Evolutionary conservation across 495 filamentous ascomycete genomes (phyloP).

Genomic region (Xylaria flabelliformis): DNA sequence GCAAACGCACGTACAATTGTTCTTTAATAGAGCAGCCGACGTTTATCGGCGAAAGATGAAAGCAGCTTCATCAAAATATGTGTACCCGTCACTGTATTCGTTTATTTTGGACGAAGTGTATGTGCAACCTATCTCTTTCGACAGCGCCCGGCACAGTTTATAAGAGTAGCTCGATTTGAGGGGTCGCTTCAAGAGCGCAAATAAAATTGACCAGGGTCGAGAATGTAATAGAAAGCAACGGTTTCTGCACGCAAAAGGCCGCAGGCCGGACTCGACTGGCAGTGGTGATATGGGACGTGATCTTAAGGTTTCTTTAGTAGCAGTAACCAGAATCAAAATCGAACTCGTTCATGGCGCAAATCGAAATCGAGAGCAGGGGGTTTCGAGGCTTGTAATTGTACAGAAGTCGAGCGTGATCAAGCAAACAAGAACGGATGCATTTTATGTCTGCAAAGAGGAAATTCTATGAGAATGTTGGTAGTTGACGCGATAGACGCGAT

Average conservation of each 20-base stretch:
- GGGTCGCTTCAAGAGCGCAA: neutral
- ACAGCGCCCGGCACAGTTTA: neutral
- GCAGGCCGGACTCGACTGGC: neutral
- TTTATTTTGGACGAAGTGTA: neutral
- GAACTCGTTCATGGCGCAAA: conserved; percentile 1
- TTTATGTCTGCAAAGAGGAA: neutral
- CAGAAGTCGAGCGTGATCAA: conserved; percentile 12
- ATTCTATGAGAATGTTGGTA: neutral
- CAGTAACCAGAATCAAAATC: neutral
- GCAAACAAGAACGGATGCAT: conserved; percentile 20
- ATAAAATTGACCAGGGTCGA: neutral
- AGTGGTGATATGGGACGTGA: neutral
- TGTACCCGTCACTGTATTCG: neutral
- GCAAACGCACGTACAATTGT: conserved; percentile 20
- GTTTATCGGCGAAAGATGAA: conserved; percentile 3
- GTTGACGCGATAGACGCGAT: conserved; percentile 4
- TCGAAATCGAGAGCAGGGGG: neutral
- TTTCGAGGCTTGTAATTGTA: conserved; percentile 2
- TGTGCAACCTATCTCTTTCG: conserved; percentile 10
- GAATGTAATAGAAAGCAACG: neutral
- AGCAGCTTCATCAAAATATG: neutral
- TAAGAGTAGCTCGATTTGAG: conserved; percentile 8
- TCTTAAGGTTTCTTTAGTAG: neutral
- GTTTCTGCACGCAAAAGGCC: neutral
- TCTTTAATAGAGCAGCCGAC: neutral